Evolutionary conservation across 331 rosid genomes (phyloP), one percentile per base, ranked within the genome.

Genomic region (Pyrus hybrid): DNA sequence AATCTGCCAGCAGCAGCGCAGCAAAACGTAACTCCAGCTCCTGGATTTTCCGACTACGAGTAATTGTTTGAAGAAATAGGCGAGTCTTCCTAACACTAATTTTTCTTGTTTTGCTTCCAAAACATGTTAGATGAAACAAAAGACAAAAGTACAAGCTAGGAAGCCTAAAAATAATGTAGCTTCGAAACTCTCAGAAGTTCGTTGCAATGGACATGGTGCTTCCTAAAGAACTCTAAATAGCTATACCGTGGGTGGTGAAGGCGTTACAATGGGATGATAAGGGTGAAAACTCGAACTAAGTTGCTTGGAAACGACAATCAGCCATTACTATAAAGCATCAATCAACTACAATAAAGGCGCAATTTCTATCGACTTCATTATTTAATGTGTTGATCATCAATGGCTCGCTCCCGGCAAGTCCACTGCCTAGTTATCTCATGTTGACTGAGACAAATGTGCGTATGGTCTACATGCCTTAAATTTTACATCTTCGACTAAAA

Each of bases 1-100:
- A 72, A 58, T 72, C 45, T 73, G 45, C 69, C 61, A 23, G 61
- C 60, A 26, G 60, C 22, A n/a, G 60, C 13, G 58, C 77, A 73
- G 43, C 13, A 18, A 22, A 57, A 14, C 35, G 9, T 17, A 71
- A 35, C 57, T 73, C 76, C 12, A 72, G 37, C 26, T 60, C 43
- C 1, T 23, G 4, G 58, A 33, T 56, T 68, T 73, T 47, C 28
- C 10, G 11, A 60, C 26, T 5, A 47, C 35, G 3, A 21, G 54
- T 2, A 13, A 72, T 18, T 51, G 14, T 30, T 20, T 18, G 22
- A 30, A 35, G 21, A 23, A 13, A 21, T 69, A 47, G 25, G n/a
- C 14, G 49, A 75, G 79, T 68, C 73, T 53, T 18, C 30, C 54
- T 18, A 14, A 67, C 43, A 45, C 25, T 60, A 60, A 21, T 71